A percentile compares a stretch with the other conserved stretches of the same genome.
Conservation (phyloP, 2,329 filamentous ascomycete species). For the Sporothrix curviconia region DNA sequence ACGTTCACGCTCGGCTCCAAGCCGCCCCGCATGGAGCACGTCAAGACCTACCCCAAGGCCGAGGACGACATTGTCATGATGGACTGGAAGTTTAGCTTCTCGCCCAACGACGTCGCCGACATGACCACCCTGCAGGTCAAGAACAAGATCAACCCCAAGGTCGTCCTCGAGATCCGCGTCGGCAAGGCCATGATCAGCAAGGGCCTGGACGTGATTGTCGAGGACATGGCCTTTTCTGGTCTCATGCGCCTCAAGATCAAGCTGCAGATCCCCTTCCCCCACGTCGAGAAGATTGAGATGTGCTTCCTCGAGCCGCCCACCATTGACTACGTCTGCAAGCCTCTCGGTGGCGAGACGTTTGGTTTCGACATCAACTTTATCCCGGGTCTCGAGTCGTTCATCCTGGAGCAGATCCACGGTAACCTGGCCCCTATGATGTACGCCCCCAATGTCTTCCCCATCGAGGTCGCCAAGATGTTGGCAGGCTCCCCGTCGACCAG, state of each 20-base stretch:
- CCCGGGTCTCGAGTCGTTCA: slow-evolving; percentile 86
- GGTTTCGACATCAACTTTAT: slow-evolving; percentile 99
- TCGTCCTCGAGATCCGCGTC: slow-evolving; percentile 88
- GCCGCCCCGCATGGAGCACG: slow-evolving; percentile 90
- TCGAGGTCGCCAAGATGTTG: slow-evolving; percentile 97
- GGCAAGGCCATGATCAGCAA: slow-evolving; percentile 97
- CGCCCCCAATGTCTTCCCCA: slow-evolving; percentile 91
- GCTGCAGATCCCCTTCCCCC: slow-evolving; percentile 90
- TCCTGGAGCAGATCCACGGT: slow-evolving; percentile 91
- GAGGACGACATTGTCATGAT: slow-evolving; percentile 95
- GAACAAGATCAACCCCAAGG: slow-evolving; percentile 94
- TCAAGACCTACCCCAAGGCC: slow-evolving; percentile 94
- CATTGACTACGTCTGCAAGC: slow-evolving; percentile 97
- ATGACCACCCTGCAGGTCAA: slow-evolving; percentile 84
- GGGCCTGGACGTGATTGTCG: slow-evolving; percentile 92
- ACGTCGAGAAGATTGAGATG: slow-evolving; percentile 90
- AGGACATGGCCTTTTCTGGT: slow-evolving; percentile 93
- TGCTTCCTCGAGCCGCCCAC: slow-evolving; percentile 84
- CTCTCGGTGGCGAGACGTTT: slow-evolving; percentile 86
- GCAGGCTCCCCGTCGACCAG: slow-evolving; percentile 88
- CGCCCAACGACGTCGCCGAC: slow-evolving; percentile 86
- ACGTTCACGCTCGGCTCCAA: slow-evolving; percentile 92
- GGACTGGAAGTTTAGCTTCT: slow-evolving; percentile 99
- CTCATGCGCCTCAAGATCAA: slow-evolving; percentile 97
- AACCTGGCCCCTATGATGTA: slow-evolving; percentile 98